These are phyloP conservation scores for Geranomyces michiganensis DNA, from an alignment of 192 early-diverging fungal genomes.

Conservation along the genomic window DNA sequence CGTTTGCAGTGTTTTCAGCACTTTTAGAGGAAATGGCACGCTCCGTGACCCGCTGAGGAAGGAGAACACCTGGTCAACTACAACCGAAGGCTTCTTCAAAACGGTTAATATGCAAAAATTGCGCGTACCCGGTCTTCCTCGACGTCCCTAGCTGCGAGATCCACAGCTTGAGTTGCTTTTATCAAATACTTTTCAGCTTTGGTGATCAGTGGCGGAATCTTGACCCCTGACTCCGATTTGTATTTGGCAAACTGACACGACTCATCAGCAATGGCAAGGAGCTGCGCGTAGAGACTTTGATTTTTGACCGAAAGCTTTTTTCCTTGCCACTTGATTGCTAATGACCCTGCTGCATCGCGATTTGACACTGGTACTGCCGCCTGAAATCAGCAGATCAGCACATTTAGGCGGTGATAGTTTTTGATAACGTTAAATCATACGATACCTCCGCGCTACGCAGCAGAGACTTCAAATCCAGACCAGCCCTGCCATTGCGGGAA, in stretches of 20 bases:
- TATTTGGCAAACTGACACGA: too few species aligned
- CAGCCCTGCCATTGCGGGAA: slow-evolving; percentile 3
- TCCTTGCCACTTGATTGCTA: slow-evolving; percentile 31
- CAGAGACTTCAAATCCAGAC: slow-evolving; percentile 51
- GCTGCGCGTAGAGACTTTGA: background rate
- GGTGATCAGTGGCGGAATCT: background rate
- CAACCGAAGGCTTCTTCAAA: too few species aligned
- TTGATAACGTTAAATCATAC: background rate
- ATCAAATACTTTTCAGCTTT: slow-evolving; percentile 7
- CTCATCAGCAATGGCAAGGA: too few species aligned
- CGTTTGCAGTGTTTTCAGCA: slow-evolving; percentile 56
- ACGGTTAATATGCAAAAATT: too few species aligned
- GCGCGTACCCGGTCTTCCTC: slow-evolving; percentile 56
- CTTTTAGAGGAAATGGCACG: slow-evolving; percentile 61
- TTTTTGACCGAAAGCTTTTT: slow-evolving; percentile 33
- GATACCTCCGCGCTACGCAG: slow-evolving; percentile 6
- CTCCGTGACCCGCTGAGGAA: background rate
- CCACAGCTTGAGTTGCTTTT: slow-evolving; percentile 46
- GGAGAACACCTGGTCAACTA: background rate
- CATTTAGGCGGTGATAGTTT: background rate
- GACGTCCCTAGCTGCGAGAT: slow-evolving; percentile 59
- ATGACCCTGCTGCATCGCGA: slow-evolving; percentile 8
- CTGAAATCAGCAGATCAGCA: background rate
- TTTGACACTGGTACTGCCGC: slow-evolving; percentile 10
- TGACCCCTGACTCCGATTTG: too few species aligned